These are phyloP conservation scores for Pleurotus tuoliensis DNA, from an alignment of 768 basidiomycete species.

Conservation along the genomic window DNA sequence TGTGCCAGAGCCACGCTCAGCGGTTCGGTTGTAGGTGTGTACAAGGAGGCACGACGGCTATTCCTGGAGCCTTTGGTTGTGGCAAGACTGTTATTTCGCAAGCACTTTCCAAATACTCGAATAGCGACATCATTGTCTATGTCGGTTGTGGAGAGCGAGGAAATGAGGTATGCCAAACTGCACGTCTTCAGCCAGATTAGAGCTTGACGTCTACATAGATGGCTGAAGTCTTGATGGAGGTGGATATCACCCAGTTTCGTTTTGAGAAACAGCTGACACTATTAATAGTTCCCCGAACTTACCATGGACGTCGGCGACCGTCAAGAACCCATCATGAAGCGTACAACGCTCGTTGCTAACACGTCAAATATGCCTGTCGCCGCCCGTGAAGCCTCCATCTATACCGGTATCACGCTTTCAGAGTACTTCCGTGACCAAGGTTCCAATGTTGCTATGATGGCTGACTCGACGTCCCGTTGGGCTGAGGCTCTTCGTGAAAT, in stretches of 20 bases:
- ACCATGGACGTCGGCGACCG: conserved; percentile 90
- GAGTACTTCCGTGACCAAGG: conserved; percentile 99
- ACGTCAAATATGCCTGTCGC: conserved; percentile 99
- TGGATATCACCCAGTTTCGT: conserved; percentile 24
- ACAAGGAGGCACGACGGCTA: conserved; percentile 94
- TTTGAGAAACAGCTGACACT: not conserved
- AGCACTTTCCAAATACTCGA: conserved; percentile 97
- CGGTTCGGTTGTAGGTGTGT: conserved; percentile 63
- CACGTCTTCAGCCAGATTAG: not conserved
- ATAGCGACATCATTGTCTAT: conserved; percentile 98
- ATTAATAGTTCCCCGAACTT: conserved; percentile 74
- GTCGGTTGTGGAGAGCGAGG: conserved; percentile 99
- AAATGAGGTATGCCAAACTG: conserved; percentile 64
- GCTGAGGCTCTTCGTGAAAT: conserved; percentile 99
- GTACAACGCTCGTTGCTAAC: conserved; percentile 96
- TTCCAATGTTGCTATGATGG: conserved; percentile 98
- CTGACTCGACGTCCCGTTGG: conserved; percentile 98
- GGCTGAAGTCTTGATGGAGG: conserved; percentile 99
- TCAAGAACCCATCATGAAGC: conserved; percentile 99
- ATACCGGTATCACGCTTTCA: conserved; percentile 97
- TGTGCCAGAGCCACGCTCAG: not conserved
- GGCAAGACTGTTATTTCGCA: conserved; percentile 99
- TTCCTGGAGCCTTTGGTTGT: conserved; percentile 98
- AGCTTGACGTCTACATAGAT: conserved; percentile 40
- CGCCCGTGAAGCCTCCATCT: conserved; percentile 98